Percentiles rank a stretch among this genome's conserved stretches.
Evolutionary conservation across 331 rosid genomes (phyloP).

Genomic region (Rosa hybrid): DNA sequence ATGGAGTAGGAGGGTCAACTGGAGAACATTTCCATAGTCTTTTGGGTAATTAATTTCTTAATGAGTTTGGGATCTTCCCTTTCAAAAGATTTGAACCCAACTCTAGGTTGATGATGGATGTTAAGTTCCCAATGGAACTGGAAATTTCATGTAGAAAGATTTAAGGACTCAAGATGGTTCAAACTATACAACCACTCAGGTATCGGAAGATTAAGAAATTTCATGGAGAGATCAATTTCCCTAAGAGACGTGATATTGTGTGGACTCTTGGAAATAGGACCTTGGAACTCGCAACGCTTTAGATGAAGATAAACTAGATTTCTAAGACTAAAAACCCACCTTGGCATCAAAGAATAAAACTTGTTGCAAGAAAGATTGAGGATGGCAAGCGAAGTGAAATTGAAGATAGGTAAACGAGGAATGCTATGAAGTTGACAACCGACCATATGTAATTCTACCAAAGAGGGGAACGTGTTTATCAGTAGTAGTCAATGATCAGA

Average conservation of each 20-base stretch:
- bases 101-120: neutral
- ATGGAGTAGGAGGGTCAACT: too few species aligned
- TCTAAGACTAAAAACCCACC: neutral
- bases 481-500: slow-evolving; percentile 19
- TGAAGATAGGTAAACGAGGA: neutral
- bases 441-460: slow-evolving; percentile 13
- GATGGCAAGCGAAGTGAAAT: neutral
- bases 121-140: neutral
- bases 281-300: neutral
- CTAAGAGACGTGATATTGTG: neutral
- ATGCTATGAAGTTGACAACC: neutral
- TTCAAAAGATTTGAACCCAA: neutral
- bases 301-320: neutral
- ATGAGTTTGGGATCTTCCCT: slow-evolving; percentile 6
- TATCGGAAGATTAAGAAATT: neutral
- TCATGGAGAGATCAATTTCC: neutral
- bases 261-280: neutral
- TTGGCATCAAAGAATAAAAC: neutral
- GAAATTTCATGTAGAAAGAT: neutral
- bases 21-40: too few species aligned
- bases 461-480: slow-evolving; percentile 30
- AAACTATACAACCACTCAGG: neutral
- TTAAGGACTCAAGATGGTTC: neutral
- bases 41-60: neutral
- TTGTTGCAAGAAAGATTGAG: accelerated